These are phyloP conservation scores for Cubamyces lactineus DNA, from an alignment of 768 basidiomycete species.

Conservation along the genomic window DNA sequence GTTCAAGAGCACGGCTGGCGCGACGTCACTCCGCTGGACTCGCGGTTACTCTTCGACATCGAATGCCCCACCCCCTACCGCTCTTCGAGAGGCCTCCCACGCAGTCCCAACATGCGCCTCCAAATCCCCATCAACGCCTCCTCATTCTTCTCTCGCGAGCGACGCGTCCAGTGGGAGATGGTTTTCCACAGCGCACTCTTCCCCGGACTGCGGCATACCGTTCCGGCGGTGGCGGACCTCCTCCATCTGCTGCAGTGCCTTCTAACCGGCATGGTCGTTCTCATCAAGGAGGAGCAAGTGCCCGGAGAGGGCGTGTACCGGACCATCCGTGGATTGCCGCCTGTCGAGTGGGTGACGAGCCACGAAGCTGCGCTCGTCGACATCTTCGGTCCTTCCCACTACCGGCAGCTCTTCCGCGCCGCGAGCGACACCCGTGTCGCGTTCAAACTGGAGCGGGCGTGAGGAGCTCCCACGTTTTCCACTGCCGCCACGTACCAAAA, in stretches of 20 bases:
- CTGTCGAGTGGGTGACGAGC: slow-evolving; percentile 74
- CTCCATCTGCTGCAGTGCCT: slow-evolving; percentile 46
- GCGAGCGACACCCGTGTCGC: slow-evolving; percentile 71
- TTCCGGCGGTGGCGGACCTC: slow-evolving; percentile 42
- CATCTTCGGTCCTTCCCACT: slow-evolving; percentile 75
- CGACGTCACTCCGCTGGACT: slow-evolving; percentile 59
- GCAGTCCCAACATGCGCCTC: slow-evolving; percentile 71
- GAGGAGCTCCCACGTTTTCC: slow-evolving; percentile 20
- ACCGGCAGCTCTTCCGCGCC: slow-evolving; percentile 70
- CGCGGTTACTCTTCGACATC: slow-evolving; percentile 77
- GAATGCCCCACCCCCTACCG: slow-evolving; percentile 81
- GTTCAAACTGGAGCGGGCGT: slow-evolving; percentile 69
- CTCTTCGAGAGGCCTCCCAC: slow-evolving; percentile 73
- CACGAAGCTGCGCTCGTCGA: slow-evolving; percentile 70
- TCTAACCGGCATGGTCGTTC: slow-evolving; percentile 46
- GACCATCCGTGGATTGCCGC: slow-evolving; percentile 78
- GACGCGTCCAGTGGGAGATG: slow-evolving; percentile 89
- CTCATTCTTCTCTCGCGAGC: slow-evolving; percentile 84
- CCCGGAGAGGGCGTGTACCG: slow-evolving; percentile 65
- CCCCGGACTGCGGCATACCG: slow-evolving; percentile 42
- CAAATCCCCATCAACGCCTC: slow-evolving; percentile 79
- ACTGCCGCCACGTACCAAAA: slow-evolving; percentile 20
- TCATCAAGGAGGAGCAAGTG: slow-evolving; percentile 77
- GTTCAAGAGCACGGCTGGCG: slow-evolving; percentile 73
- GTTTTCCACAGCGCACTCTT: slow-evolving; percentile 63